A percentile compares a stretch with the other conserved stretches of the same genome.
phyloP scores from a whole-genome alignment of 148 eudicot genomes.

The Rhododendron ferrugineum region DNA sequence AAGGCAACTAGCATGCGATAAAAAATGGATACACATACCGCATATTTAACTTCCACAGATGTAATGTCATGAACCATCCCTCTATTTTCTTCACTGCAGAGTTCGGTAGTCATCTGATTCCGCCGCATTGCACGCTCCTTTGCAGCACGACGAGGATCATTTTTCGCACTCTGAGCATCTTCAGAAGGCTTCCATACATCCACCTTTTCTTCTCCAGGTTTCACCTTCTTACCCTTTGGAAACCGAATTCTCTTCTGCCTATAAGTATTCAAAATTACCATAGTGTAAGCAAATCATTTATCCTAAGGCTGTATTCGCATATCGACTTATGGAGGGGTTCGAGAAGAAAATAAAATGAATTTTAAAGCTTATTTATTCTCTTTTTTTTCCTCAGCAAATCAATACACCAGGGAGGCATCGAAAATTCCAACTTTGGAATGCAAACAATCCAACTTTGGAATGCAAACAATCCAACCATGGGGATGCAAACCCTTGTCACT shows the following conservation, averaged over 20 bases:
- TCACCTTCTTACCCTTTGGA: slow-evolving; percentile 85
- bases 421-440: neutral
- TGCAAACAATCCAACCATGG: neutral
- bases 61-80: slow-evolving; percentile 46
- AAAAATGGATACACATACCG: slow-evolving; percentile 32
- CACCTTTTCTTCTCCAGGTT: slow-evolving; percentile 33
- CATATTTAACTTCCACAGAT: slow-evolving; percentile 60
- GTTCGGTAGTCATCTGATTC: slow-evolving; percentile 38
- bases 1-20: neutral
- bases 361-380: neutral
- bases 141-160: slow-evolving; percentile 56
- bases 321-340: neutral
- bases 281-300: neutral
- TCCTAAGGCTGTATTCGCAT: neutral
- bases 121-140: slow-evolving; percentile 65
- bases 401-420: neutral
- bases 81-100: slow-evolving; percentile 44
- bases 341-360: neutral
- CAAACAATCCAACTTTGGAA: neutral
- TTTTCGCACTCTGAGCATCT: slow-evolving; percentile 21
- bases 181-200: slow-evolving; percentile 23
- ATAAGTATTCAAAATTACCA: slow-evolving; percentile 11
- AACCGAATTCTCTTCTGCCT: slow-evolving; percentile 80
- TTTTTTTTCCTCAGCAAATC: neutral
- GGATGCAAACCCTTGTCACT: neutral